phyloP scores from a whole-genome alignment of 2,329 filamentous ascomycete genomes.

The Cordyceps cateniannulata region DNA sequence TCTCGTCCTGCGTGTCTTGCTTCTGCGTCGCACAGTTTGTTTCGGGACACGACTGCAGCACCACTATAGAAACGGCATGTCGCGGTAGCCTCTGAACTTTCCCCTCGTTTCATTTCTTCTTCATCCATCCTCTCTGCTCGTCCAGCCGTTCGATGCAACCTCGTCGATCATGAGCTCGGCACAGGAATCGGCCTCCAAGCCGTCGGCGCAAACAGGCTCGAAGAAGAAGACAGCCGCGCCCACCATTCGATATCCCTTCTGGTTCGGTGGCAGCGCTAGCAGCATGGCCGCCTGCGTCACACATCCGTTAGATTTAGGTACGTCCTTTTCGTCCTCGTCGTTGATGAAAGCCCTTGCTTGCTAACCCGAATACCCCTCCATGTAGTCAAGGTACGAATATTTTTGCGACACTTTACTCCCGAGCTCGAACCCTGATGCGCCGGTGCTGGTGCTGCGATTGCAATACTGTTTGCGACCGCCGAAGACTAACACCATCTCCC shows the following conservation, averaged over 20 bases:
- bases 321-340: constrained; percentile 27
- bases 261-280: constrained; percentile 94
- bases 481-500: constrained; percentile 13
- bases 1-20: background rate
- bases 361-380: constrained; percentile 18
- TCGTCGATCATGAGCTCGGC: constrained; percentile 8
- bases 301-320: constrained; percentile 87
- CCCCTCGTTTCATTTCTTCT: background rate
- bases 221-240: constrained; percentile 32
- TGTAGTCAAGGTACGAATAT: constrained; percentile 45
- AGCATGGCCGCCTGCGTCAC: constrained; percentile 88
- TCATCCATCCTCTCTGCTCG: background rate
- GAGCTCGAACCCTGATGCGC: background rate
- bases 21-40: background rate
- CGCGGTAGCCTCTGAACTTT: background rate
- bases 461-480: background rate
- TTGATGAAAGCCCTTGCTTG: constrained; percentile 5
- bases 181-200: constrained; percentile 16
- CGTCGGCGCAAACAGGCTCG: constrained; percentile 13
- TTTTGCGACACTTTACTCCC: background rate
- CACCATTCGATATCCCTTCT: constrained; percentile 66
- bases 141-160: background rate
- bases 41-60: background rate
- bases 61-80: background rate
- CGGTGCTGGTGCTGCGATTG: background rate